A percentile compares a stretch with the other conserved stretches of the same genome.
These are phyloP conservation scores for Epithemia pelagica DNA, from an alignment of 108 stramenopile species.

Conservation along the genomic window DNA sequence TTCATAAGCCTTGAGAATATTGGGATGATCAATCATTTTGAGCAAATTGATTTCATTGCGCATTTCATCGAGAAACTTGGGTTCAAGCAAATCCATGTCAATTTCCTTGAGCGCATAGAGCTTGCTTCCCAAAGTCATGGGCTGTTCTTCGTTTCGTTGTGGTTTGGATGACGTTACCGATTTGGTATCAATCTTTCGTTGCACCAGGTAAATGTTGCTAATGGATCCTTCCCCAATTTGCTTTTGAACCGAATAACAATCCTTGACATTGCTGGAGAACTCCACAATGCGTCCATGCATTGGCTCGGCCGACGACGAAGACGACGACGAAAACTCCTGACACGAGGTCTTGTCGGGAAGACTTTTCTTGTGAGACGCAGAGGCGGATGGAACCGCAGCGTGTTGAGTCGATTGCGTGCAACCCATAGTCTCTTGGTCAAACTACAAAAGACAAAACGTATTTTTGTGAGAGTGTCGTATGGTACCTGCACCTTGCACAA, in stretches of 20 bases:
- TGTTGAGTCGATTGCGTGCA: too few relatives aligned
- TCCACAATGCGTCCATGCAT: neutral
- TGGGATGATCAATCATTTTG: slow-evolving; percentile 75
- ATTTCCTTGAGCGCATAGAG: slow-evolving; percentile 64
- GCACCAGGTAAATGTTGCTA: neutral
- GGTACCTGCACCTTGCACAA: too few relatives aligned
- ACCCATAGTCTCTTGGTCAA: too few relatives aligned
- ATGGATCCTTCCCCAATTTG: neutral
- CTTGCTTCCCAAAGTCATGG: neutral
- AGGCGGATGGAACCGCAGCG: too few relatives aligned
- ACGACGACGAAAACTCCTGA: too few relatives aligned
- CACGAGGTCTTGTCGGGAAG: too few relatives aligned
- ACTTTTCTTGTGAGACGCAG: too few relatives aligned
- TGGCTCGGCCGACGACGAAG: too few relatives aligned
- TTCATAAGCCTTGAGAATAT: slow-evolving; percentile 89
- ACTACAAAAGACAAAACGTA: too few relatives aligned
- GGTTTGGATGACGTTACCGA: neutral
- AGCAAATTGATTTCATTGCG: slow-evolving; percentile 85
- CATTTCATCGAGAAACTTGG: slow-evolving; percentile 66
- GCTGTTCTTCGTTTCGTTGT: neutral
- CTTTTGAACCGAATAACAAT: neutral
- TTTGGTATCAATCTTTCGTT: neutral
- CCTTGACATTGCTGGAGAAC: neutral
- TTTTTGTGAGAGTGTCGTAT: too few relatives aligned
- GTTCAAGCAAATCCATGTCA: slow-evolving; percentile 39